These are phyloP conservation scores for Syzygium malaccense DNA, from an alignment of 441 rosid species.

Conservation along the genomic window DNA sequence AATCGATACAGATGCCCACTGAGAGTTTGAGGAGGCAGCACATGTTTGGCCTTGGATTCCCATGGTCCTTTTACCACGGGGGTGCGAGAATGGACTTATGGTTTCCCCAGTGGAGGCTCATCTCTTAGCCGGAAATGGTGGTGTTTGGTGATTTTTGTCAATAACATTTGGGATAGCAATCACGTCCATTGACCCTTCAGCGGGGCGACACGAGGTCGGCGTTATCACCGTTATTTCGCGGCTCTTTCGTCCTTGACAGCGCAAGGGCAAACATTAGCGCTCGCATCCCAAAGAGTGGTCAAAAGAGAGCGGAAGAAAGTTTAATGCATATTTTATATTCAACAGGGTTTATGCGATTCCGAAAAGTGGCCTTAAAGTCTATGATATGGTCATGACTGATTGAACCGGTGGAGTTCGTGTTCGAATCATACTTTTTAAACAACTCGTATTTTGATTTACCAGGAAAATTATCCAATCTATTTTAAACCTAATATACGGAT, in stretches of 20 bases:
- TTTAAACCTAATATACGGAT: background rate
- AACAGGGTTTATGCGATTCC: background rate
- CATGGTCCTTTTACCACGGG: background rate
- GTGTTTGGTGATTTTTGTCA: background rate
- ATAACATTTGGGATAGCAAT: background rate
- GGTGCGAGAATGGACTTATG: background rate
- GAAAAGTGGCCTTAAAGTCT: background rate
- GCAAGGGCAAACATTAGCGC: background rate
- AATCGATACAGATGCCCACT: background rate
- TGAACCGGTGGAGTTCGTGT: too few species aligned
- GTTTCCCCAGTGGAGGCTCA: background rate
- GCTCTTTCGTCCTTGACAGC: background rate
- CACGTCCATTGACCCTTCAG: background rate
- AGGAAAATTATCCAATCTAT: fast-evolving
- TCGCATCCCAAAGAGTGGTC: background rate
- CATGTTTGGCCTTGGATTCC: background rate
- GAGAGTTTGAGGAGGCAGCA: background rate
- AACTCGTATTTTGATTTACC: background rate
- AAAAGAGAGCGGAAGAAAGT: background rate
- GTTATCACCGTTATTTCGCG: background rate
- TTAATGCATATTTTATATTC: background rate
- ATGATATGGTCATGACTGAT: background rate
- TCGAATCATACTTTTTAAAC: background rate
- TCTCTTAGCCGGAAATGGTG: background rate
- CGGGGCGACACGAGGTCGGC: background rate